A percentile compares a stretch with the other conserved stretches of the same genome.
These are phyloP conservation scores for Phytophthora chlamydospora DNA, from an alignment of 352 stramenopile species.

Conservation along the genomic window DNA sequence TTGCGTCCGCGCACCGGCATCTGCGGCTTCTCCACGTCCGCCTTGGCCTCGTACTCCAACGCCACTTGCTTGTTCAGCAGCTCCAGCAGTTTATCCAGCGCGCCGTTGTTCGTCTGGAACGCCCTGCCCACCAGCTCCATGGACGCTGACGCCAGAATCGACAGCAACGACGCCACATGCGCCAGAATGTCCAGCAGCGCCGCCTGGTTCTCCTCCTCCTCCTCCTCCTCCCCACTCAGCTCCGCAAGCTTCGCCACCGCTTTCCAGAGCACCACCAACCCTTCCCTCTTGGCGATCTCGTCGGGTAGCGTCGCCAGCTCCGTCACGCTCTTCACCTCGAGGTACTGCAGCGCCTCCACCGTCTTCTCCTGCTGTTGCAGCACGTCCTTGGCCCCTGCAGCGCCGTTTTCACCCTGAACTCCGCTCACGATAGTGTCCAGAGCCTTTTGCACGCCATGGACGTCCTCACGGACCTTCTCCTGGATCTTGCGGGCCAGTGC, in stretches of 20 bases:
- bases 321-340: conserved; percentile 77
- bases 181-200: conserved; percentile 43
- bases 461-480: conserved; percentile 70
- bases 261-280: conserved; percentile 63
- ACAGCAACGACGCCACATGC: conserved; percentile 57
- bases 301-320: conserved; percentile 59
- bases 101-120: conserved; percentile 33
- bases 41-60: conserved; percentile 48
- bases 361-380: conserved; percentile 44
- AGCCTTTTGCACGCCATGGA: conserved; percentile 82
- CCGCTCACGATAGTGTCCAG: conserved; percentile 58
- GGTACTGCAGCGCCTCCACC: conserved; percentile 71
- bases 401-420: conserved; percentile 23
- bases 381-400: conserved; percentile 24
- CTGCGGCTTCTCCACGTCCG: conserved; percentile 5
- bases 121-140: conserved; percentile 47
- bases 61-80: conserved; percentile 63
- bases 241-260: conserved; percentile 43
- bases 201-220: conserved; percentile 12
- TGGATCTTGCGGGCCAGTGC: conserved; percentile 79
- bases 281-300: conserved; percentile 62
- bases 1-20: conserved; percentile 57
- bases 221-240: conserved; percentile 19
- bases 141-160: conserved; percentile 63
- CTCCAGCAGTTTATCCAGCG: conserved; percentile 31